phyloP scores from a whole-genome alignment of 495 filamentous ascomycete genomes.

The Usnea hakonensis region DNA sequence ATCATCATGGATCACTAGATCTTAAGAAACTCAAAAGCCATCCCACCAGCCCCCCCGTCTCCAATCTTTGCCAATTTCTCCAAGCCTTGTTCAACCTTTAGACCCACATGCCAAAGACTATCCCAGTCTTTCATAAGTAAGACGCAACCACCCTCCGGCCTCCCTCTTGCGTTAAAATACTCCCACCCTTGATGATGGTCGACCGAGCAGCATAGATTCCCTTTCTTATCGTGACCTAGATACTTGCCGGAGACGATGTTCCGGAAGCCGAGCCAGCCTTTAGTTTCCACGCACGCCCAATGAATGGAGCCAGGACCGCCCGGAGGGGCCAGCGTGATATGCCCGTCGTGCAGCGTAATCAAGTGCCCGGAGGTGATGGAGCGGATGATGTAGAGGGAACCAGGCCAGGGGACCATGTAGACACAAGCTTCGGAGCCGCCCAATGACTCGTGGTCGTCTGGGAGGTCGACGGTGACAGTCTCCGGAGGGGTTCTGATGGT shows the following conservation, averaged over 20 bases:
- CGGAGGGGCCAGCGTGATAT: conserved; percentile 23
- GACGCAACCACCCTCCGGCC: conserved; percentile 28
- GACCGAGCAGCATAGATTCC: conserved; percentile 22
- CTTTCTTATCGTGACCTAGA: conserved; percentile 26
- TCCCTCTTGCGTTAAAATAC: conserved; percentile 22
- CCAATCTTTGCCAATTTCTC: conserved; percentile 26
- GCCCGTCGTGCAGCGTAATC: conserved; percentile 29
- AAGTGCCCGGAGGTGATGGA: conserved; percentile 17
- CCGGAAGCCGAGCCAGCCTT: conserved; percentile 35
- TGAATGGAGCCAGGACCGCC: conserved; percentile 29
- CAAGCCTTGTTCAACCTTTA: conserved; percentile 22
- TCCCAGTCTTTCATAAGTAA: conserved; percentile 28
- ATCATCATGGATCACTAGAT: conserved; percentile 8
- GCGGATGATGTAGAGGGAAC: conserved; percentile 29
- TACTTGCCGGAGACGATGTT: conserved; percentile 23
- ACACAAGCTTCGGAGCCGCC: conserved; percentile 10
- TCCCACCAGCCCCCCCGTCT: conserved; percentile 15
- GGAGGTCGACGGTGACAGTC: conserved; percentile 17
- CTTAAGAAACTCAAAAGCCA: conserved; percentile 28
- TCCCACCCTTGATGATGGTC: conserved; percentile 23
- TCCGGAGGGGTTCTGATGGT: conserved; percentile 23
- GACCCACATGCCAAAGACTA: conserved; percentile 27
- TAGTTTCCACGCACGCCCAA: conserved; percentile 32
- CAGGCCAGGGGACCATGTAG: conserved; percentile 19
- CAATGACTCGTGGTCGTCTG: conserved; percentile 13